phyloP scores from a whole-genome alignment of 2,329 filamentous ascomycete species.

The Polytolypa hystricis region DNA sequence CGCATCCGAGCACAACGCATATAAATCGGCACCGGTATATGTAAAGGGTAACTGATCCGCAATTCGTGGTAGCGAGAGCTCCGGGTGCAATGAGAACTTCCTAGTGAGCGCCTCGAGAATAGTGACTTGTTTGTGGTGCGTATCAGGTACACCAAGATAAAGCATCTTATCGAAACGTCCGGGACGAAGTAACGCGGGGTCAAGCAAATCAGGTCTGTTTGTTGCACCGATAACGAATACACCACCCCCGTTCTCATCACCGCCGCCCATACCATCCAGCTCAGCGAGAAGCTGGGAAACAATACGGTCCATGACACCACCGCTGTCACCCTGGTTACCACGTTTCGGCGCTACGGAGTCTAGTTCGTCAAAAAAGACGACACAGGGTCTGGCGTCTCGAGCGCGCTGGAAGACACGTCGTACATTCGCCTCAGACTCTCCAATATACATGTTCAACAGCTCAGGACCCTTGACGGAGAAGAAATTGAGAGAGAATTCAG shows the following conservation, averaged over 20 bases:
- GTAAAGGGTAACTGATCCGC: constrained; percentile 77
- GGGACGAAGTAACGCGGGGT: constrained; percentile 94
- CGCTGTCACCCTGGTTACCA: constrained; percentile 91
- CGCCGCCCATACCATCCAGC: constrained; percentile 93
- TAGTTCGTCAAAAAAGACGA: constrained; percentile 97
- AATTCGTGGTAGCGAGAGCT: constrained; percentile 63
- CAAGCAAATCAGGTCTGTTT: constrained; percentile 96
- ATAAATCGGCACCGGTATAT: constrained; percentile 95
- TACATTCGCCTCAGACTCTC: constrained; percentile 99
- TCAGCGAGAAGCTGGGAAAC: constrained; percentile 98
- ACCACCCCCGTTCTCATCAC: constrained; percentile 93
- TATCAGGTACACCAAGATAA: constrained; percentile 92
- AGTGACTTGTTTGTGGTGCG: constrained; percentile 88
- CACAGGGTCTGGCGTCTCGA: constrained; percentile 89
- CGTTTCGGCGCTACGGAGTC: constrained; percentile 99
- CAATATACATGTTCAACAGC: constrained; percentile 99
- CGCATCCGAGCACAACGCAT: constrained; percentile 91
- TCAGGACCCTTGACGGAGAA: constrained; percentile 99
- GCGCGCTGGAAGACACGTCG: constrained; percentile 99
- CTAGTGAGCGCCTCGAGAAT: constrained; percentile 89
- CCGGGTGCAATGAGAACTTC: constrained; percentile 79
- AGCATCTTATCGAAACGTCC: constrained; percentile 98
- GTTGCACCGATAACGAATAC: constrained; percentile 99
- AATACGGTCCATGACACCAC: constrained; percentile 96
- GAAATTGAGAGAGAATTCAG: constrained; percentile 98